Evolutionary conservation across 495 filamentous ascomycete genomes (phyloP).

Genomic region (Neurospora sp.): DNA sequence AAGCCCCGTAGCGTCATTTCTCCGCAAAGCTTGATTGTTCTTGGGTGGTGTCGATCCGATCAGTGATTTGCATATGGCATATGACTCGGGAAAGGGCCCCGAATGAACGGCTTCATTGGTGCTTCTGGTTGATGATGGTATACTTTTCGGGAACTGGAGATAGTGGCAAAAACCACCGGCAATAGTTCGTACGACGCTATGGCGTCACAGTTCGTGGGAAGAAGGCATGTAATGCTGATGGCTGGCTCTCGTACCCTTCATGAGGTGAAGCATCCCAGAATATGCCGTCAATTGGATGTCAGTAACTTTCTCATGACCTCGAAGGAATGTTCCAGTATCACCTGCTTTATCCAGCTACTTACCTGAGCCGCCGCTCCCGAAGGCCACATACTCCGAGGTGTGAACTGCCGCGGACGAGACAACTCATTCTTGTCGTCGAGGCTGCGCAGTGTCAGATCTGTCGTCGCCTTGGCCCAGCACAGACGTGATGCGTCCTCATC

Average conservation of each 20-base stretch:
- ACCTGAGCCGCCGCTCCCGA: too few species aligned
- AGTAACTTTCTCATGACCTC: too few species aligned
- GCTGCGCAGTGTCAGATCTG: too few species aligned
- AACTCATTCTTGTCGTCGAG: too few species aligned
- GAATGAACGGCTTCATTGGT: background rate
- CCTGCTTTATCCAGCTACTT: too few species aligned
- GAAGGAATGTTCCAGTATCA: too few species aligned
- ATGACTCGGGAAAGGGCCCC: background rate
- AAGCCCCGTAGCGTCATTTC: background rate
- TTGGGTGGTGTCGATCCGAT: background rate
- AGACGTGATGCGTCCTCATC: too few species aligned
- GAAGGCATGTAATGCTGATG: background rate
- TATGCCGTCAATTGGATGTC: too few species aligned
- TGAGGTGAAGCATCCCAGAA: background rate
- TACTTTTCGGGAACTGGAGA: background rate
- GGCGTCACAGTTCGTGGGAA: background rate
- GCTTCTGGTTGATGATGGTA: background rate
- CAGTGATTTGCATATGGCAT: background rate
- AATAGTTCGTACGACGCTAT: background rate
- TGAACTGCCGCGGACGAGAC: too few species aligned
- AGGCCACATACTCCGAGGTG: too few species aligned
- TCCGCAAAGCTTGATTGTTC: background rate
- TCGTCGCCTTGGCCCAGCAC: too few species aligned
- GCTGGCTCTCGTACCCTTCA: background rate
- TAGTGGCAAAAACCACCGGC: background rate